These are phyloP conservation scores for Suillus luteus DNA, from an alignment of 768 basidiomycete genomes.

Conservation along the genomic window DNA sequence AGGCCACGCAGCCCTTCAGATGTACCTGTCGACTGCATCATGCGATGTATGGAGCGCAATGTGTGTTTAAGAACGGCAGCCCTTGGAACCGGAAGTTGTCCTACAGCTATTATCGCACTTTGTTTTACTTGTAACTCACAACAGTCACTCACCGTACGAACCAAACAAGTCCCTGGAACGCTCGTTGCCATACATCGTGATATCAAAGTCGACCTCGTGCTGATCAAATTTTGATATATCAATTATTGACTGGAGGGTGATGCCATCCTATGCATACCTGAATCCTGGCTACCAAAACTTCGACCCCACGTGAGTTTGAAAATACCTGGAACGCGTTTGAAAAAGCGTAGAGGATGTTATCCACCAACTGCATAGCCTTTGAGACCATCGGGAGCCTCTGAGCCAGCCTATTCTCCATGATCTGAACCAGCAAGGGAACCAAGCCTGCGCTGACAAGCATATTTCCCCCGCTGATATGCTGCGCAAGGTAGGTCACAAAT, in stretches of 20 bases:
- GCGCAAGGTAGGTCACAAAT: conserved; percentile 86
- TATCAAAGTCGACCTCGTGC: conserved; percentile 69
- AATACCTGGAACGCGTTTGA: conserved; percentile 87
- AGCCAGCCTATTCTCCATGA: conserved; percentile 77
- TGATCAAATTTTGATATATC: conserved; percentile 30
- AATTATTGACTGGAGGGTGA: conserved; percentile 12
- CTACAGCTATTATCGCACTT: conserved; percentile 35
- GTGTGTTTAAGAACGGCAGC: conserved; percentile 88
- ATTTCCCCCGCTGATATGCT: conserved; percentile 81
- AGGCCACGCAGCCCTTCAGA: conserved; percentile 93
- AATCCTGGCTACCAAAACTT: conserved; percentile 82
- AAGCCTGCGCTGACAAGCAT: conserved; percentile 96
- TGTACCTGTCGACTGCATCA: conserved; percentile 96
- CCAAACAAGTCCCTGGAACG: conserved; percentile 48
- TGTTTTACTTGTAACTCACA: conserved; percentile 2
- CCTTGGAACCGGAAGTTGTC: conserved; percentile 71
- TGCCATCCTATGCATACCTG: conserved; percentile 53
- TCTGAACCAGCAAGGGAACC: conserved; percentile 84
- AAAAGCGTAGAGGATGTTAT: conserved; percentile 89
- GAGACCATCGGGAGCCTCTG: conserved; percentile 75
- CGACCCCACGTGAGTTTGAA: conserved; percentile 81
- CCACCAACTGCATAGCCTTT: conserved; percentile 89
- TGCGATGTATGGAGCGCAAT: conserved; percentile 89
- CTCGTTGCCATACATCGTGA: conserved; percentile 55
- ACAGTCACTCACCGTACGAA: conserved; percentile 48